These are phyloP conservation scores for Prinsepia uniflora DNA, from an alignment of 306 rosid species.

Conservation along the genomic window DNA sequence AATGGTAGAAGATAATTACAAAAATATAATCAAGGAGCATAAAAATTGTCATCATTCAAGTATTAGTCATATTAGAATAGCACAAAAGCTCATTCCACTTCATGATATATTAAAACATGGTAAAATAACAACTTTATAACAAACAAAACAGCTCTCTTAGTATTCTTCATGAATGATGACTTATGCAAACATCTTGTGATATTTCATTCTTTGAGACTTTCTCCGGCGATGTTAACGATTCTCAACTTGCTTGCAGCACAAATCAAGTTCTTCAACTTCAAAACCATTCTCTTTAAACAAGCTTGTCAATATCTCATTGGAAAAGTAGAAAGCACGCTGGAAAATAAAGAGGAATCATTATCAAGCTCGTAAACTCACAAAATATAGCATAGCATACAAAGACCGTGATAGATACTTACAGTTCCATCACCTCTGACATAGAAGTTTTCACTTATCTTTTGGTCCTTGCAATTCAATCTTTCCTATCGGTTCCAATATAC, in stretches of 20 bases:
- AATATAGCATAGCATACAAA: constrained; percentile 17
- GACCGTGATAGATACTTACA: constrained; percentile 46
- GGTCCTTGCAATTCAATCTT: constrained; percentile 81
- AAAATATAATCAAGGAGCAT: too few species aligned
- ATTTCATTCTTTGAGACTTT: constrained; percentile 65
- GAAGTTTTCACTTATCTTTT: constrained; percentile 79
- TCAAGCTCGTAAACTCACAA: constrained; percentile 8
- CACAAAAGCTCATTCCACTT: too few species aligned
- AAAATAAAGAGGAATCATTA: constrained; percentile 22
- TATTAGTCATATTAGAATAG: too few species aligned
- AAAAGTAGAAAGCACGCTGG: constrained; percentile 95
- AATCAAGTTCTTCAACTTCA: constrained; percentile 52
- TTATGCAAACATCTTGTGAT: constrained; percentile 81
- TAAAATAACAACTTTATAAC: not conserved
- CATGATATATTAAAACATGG: not conserved
- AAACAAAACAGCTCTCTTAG: not conserved
- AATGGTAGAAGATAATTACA: too few species aligned
- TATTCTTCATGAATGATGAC: constrained; percentile 35
- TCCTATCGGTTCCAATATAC: constrained; percentile 45
- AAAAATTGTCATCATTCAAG: too few species aligned
- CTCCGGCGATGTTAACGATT: constrained; percentile 71
- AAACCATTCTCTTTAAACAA: constrained; percentile 81
- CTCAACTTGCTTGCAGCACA: constrained; percentile 94
- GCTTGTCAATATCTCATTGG: constrained; percentile 72
- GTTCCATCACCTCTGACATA: constrained; percentile 95